A percentile compares a stretch with the other conserved stretches of the same genome.
Evolutionary conservation across 495 filamentous ascomycete genomes (phyloP).

Genomic region (Hyphodiscus hymeniophilus): DNA sequence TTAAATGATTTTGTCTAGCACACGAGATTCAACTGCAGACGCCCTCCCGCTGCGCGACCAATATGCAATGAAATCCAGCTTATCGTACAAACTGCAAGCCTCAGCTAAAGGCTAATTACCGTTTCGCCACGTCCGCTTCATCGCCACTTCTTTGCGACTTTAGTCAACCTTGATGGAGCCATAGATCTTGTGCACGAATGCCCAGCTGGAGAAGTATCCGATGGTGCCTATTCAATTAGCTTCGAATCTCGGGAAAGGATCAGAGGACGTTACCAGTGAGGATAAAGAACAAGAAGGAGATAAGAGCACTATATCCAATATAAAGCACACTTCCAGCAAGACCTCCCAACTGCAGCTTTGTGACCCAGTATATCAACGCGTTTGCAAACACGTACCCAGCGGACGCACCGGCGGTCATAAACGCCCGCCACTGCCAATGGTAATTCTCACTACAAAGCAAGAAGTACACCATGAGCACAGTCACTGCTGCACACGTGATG

Average conservation of each 20-base stretch:
- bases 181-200: slow-evolving; percentile 90
- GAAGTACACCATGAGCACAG: slow-evolving; percentile 89
- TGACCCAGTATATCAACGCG: slow-evolving; percentile 80
- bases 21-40: no score
- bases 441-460: slow-evolving; percentile 94
- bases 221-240: slow-evolving; percentile 62
- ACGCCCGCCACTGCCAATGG: slow-evolving; percentile 96
- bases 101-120: no score
- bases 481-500: slow-evolving; percentile 86
- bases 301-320: slow-evolving; percentile 81
- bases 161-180: slow-evolving; percentile 93
- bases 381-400: slow-evolving; percentile 86
- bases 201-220: slow-evolving; percentile 90
- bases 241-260: not conserved
- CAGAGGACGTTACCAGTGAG: slow-evolving; percentile 59
- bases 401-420: slow-evolving; percentile 78
- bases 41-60: not conserved
- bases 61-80: not conserved
- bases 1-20: no score
- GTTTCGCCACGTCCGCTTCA: not conserved
- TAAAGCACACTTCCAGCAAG: slow-evolving; percentile 84
- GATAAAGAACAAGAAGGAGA: slow-evolving; percentile 87
- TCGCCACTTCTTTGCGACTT: slow-evolving; percentile 5
- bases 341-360: slow-evolving; percentile 74
- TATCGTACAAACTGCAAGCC: no score